These are phyloP conservation scores for Aspergillus sp. DNA, from an alignment of 2,329 filamentous ascomycete genomes.

Conservation along the genomic window DNA sequence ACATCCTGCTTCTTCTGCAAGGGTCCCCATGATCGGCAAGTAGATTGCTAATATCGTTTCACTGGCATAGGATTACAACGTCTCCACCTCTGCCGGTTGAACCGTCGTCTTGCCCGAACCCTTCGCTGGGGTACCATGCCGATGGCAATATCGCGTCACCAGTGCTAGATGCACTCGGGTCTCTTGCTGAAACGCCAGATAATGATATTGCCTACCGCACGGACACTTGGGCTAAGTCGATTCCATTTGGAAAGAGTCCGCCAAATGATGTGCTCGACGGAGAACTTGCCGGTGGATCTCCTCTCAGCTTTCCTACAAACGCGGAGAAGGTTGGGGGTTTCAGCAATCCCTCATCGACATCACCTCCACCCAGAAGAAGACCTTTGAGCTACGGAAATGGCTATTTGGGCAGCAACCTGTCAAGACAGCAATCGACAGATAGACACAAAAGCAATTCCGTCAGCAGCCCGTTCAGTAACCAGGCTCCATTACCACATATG, in stretches of 20 bases:
- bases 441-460: constrained; percentile 35
- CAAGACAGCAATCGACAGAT: constrained; percentile 33
- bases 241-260: constrained; percentile 43
- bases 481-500: constrained; percentile 63
- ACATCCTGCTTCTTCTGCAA: neutral
- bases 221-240: constrained; percentile 40
- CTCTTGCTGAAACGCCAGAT: constrained; percentile 24
- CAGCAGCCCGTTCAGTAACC: constrained; percentile 29
- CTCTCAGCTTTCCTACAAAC: constrained; percentile 35
- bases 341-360: constrained; percentile 39
- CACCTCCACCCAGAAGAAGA: constrained; percentile 36
- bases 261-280: constrained; percentile 33
- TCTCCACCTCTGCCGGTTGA: constrained; percentile 23
- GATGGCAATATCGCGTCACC: constrained; percentile 29
- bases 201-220: constrained; percentile 33
- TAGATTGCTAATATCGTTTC: constrained; percentile 6
- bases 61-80: constrained; percentile 19
- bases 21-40: constrained; percentile 1
- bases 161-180: constrained; percentile 33
- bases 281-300: constrained; percentile 31
- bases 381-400: constrained; percentile 41
- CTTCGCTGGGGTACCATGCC: constrained; percentile 17
- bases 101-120: constrained; percentile 26
- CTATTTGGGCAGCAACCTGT: constrained; percentile 29
- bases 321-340: constrained; percentile 36